Evolutionary conservation across 768 basidiomycete species (phyloP).

Genomic region (Kondoa malvinella): DNA sequence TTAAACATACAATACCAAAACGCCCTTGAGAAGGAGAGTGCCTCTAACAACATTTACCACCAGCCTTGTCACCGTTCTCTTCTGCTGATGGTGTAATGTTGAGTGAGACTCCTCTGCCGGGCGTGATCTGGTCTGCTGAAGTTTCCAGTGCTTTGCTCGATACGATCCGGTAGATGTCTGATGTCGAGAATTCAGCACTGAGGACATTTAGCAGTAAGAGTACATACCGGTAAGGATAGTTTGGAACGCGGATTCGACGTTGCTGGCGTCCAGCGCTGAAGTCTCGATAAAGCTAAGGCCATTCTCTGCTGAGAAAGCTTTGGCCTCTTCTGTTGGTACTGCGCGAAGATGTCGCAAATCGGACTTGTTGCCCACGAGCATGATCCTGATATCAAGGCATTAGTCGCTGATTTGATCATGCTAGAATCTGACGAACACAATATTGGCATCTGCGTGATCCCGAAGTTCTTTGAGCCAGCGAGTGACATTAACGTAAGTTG

Average conservation of each 20-base stretch:
- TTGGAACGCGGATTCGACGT: constrained; percentile 95
- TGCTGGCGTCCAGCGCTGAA: constrained; percentile 97
- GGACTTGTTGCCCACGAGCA: constrained; percentile 94
- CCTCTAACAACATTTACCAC: constrained; percentile 3
- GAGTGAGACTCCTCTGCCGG: constrained; percentile 60
- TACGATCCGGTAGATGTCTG: constrained; percentile 94
- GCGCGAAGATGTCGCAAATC: constrained; percentile 95
- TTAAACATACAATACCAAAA: too few relatives aligned
- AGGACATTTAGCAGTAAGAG: background rate
- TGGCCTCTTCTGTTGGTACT: constrained; percentile 94
- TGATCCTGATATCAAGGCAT: constrained; percentile 71
- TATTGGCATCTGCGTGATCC: constrained; percentile 54
- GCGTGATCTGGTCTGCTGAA: constrained; percentile 56
- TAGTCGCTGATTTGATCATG: background rate
- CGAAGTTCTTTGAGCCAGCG: constrained; percentile 95
- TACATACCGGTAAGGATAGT: constrained; percentile 72
- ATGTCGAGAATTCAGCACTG: background rate
- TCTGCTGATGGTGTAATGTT: constrained; percentile 37
- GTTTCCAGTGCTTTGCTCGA: constrained; percentile 89
- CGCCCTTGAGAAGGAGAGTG: background rate
- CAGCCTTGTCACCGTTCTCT: background rate
- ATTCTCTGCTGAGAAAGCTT: constrained; percentile 61
- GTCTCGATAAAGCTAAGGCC: constrained; percentile 57
- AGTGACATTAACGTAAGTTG: constrained; percentile 81
- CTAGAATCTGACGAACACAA: constrained; percentile 13